Percentiles rank a stretch among this genome's conserved stretches.
Conservation (phyloP, 2,329 filamentous ascomycete species). For the Westerdykella ornata region DNA sequence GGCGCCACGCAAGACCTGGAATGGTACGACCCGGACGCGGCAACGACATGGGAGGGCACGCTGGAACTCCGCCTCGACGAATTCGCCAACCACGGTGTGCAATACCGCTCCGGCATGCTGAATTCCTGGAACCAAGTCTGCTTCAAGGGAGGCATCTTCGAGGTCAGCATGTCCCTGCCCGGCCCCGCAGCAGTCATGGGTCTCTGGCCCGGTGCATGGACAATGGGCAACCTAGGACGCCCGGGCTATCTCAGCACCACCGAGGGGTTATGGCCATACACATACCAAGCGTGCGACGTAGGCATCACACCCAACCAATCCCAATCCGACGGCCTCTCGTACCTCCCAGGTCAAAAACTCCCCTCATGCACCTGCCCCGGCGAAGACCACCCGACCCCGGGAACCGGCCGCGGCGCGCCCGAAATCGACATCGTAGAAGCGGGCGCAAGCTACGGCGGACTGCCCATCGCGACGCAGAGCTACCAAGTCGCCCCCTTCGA, state of each 20-base stretch:
- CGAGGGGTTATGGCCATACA: conserved; percentile 52
- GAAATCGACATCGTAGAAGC: conserved; percentile 47
- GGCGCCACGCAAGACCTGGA: conserved; percentile 47
- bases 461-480: conserved; percentile 44
- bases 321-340: conserved; percentile 38
- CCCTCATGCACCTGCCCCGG: conserved; percentile 42
- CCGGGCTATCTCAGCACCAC: conserved; percentile 49
- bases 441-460: conserved; percentile 40
- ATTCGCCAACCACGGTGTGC: conserved; percentile 42
- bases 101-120: conserved; percentile 48
- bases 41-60: conserved; percentile 45
- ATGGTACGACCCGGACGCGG: conserved; percentile 49
- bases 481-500: conserved; percentile 48
- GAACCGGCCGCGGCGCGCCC: conserved; percentile 43
- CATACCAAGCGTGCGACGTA: conserved; percentile 46
- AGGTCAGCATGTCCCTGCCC: conserved; percentile 48
- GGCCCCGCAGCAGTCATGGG: conserved; percentile 46
- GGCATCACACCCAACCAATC: conserved; percentile 49
- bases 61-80: conserved; percentile 43
- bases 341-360: conserved; percentile 42
- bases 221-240: conserved; percentile 50
- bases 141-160: conserved; percentile 50
- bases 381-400: conserved; percentile 45
- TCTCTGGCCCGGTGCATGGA: conserved; percentile 50
- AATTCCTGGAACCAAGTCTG: conserved; percentile 51